Percentiles rank a stretch among this genome's conserved stretches.
These are phyloP conservation scores for Chlamydomonas incerta DNA, from an alignment of 139 green algal species.

Conservation along the genomic window DNA sequence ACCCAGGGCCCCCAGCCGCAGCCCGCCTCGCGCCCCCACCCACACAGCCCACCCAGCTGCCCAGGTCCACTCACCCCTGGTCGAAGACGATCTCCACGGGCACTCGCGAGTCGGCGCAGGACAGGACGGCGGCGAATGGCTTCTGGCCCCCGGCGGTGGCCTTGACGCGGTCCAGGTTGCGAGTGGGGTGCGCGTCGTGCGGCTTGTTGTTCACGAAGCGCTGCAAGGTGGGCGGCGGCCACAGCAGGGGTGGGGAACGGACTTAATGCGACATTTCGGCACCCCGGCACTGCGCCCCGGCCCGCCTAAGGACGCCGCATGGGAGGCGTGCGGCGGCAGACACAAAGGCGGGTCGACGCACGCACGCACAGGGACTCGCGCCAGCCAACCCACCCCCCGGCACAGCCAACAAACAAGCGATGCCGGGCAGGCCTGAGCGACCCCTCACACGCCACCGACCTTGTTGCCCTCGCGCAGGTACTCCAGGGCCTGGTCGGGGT, in stretches of 20 bases:
- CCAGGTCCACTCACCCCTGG: not conserved
- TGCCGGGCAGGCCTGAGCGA: not conserved
- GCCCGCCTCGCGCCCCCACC: not conserved
- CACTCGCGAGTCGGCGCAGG: not conserved
- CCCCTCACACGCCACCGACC: not conserved
- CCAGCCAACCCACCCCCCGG: not conserved
- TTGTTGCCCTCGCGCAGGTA: conserved; percentile 9
- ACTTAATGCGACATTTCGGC: not conserved
- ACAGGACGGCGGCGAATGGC: not conserved
- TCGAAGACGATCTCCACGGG: not conserved
- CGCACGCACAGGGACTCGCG: not conserved
- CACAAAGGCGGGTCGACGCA: not conserved
- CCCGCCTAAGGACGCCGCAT: not conserved
- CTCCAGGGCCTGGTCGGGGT: not conserved
- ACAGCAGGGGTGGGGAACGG: not conserved
- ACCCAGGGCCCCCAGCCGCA: not conserved
- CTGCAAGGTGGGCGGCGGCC: not conserved
- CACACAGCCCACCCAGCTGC: not conserved
- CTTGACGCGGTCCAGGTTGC: conserved; percentile 2
- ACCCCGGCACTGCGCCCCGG: not conserved
- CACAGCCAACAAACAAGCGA: not conserved
- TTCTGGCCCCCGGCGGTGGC: not conserved
- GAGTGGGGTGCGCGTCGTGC: not conserved
- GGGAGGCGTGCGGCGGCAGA: not conserved
- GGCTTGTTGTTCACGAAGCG: conserved; percentile 1